Percentiles rank a stretch among this genome's conserved stretches.
These are phyloP conservation scores for Aspergillus funiculosus DNA, from an alignment of 495 filamentous ascomycete species.

Conservation along the genomic window DNA sequence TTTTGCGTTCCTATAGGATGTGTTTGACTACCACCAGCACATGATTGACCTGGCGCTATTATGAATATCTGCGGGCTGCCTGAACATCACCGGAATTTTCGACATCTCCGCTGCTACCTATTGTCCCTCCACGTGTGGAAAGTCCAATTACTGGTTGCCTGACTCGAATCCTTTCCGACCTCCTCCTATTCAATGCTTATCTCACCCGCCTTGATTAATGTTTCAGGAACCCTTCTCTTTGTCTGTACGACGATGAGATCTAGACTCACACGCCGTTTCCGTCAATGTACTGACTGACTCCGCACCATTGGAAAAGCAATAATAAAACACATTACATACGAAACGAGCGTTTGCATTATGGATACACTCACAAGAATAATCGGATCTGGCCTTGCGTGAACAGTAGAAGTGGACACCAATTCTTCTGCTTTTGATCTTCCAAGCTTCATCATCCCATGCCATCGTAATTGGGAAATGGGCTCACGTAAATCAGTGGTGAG, in stretches of 20 bases:
- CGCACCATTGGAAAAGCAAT: neutral
- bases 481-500: conserved; percentile 1
- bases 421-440: neutral
- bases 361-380: neutral
- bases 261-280: neutral
- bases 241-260: neutral
- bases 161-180: neutral
- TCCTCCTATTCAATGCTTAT: neutral
- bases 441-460: conserved; percentile 1
- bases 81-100: no score
- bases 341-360: neutral
- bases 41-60: no score
- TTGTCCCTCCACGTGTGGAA: neutral
- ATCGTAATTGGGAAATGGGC: neutral
- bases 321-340: no score
- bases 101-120: no score
- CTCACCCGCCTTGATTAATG: neutral
- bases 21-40: neutral
- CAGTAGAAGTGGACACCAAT: conserved; percentile 1
- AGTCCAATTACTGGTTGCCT: conserved; percentile 1
- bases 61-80: no score
- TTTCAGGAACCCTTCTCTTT: neutral
- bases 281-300: neutral
- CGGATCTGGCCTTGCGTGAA: conserved; percentile 1
- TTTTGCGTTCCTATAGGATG: neutral